These are phyloP conservation scores for Cerrena zonata DNA, from an alignment of 1,284 basidiomycete species.

Conservation along the genomic window DNA sequence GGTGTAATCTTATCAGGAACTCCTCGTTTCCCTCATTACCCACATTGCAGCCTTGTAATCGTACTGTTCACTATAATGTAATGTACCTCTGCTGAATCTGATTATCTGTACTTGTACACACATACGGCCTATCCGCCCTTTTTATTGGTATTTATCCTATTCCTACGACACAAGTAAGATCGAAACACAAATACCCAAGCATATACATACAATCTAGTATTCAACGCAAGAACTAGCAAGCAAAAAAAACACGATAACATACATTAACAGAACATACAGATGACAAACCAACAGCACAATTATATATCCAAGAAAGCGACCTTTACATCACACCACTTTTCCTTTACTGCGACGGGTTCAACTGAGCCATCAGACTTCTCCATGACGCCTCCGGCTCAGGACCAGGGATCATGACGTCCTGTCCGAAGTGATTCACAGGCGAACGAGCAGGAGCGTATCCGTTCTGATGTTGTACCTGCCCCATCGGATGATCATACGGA, in stretches of 20 bases:
- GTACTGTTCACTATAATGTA: too few species aligned
- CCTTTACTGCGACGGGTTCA: slow-evolving; percentile 9
- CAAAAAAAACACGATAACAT: too few species aligned
- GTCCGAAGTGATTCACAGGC: background rate
- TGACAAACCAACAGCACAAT: too few species aligned
- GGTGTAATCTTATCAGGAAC: too few species aligned
- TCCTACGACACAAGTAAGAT: background rate
- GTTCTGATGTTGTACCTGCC: background rate
- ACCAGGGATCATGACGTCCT: slow-evolving; percentile 11
- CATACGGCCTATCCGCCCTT: background rate
- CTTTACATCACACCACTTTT: too few species aligned
- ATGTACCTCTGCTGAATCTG: too few species aligned
- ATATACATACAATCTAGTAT: too few species aligned
- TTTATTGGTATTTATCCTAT: slow-evolving; percentile 1
- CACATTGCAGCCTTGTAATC: slow-evolving; percentile 2
- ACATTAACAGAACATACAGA: too few species aligned
- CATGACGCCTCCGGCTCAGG: slow-evolving; percentile 26
- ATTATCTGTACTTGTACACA: too few species aligned
- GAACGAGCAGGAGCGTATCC: background rate
- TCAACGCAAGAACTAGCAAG: too few species aligned
- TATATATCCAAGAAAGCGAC: too few species aligned
- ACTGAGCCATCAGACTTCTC: slow-evolving; percentile 26
- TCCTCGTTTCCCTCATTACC: slow-evolving; percentile 1
- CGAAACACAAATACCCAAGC: too few species aligned
- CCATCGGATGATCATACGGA: slow-evolving; percentile 5